Evolutionary conservation across 2,329 filamentous ascomycete genomes (phyloP).

Genomic region (Didymella keratinophila): DNA sequence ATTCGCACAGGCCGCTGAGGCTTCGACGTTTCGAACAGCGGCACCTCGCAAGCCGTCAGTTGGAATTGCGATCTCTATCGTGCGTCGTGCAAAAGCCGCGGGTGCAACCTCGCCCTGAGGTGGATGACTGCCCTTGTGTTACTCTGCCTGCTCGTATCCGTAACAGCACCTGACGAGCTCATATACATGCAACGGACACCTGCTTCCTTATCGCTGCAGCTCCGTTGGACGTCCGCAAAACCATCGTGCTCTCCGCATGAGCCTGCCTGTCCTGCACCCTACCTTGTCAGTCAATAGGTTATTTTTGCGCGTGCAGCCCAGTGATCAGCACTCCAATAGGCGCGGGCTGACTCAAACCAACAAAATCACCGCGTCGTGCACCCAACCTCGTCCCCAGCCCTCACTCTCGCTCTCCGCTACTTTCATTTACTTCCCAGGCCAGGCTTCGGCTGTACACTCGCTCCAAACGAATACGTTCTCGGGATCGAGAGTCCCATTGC

Average conservation of each 20-base stretch:
- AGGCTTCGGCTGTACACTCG: conserved; percentile 13
- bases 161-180: conserved; percentile 11
- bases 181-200: conserved; percentile 16
- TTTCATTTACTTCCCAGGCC: conserved; percentile 18
- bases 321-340: conserved; percentile 36
- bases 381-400: conserved; percentile 23
- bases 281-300: conserved; percentile 12
- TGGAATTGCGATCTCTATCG: conserved; percentile 14
- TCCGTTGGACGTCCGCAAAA: conserved; percentile 4
- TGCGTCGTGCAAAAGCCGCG: conserved; percentile 25
- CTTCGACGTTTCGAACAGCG: conserved; percentile 14
- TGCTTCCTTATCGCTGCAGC: conserved; percentile 17
- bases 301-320: conserved; percentile 37
- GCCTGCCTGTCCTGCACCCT: conserved; percentile 6
- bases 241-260: conserved; percentile 5
- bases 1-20: conserved; percentile 5
- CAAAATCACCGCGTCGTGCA: conserved; percentile 26
- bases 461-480: conserved; percentile 8
- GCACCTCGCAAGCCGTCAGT: conserved; percentile 9
- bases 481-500: conserved; percentile 6
- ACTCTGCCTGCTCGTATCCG: conserved; percentile 3
- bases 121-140: conserved; percentile 3
- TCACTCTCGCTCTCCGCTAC: conserved; percentile 38
- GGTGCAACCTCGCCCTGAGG: conserved; percentile 17
- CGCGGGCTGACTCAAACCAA: conserved; percentile 22